Conservation (phyloP, 1,284 basidiomycete genomes). For the Xerocomus minutiporus region DNA sequence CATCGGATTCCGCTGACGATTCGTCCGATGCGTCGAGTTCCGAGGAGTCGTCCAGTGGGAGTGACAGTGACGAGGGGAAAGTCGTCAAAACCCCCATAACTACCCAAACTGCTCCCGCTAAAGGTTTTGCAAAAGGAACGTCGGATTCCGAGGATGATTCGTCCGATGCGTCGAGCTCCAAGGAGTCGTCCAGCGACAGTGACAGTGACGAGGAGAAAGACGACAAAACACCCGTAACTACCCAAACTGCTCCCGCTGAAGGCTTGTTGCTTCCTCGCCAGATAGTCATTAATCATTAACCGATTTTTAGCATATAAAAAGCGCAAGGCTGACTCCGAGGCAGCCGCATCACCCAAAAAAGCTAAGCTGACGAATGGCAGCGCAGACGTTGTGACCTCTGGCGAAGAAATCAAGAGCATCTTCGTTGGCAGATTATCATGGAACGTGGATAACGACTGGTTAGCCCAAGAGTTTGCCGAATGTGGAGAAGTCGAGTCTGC, state of each 20-base stretch:
- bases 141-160: not conserved
- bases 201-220: constrained; percentile 27
- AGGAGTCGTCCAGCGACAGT: constrained; percentile 17
- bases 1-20: not conserved
- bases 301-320: constrained; percentile 45
- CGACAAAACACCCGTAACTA: not conserved
- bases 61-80: constrained; percentile 1
- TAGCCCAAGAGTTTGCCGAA: constrained; percentile 84
- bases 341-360: constrained; percentile 72
- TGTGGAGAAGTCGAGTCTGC: constrained; percentile 88
- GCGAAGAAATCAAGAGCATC: constrained; percentile 67
- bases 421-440: constrained; percentile 95
- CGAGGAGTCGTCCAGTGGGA: constrained; percentile 17
- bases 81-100: not conserved
- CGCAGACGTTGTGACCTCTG: constrained; percentile 41
- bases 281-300: constrained; percentile 26
- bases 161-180: constrained; percentile 6
- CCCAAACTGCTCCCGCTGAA: not conserved
- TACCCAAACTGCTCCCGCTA: no score
- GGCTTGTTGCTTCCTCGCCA: constrained; percentile 16
- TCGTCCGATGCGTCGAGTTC: constrained; percentile 12
- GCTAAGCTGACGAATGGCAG: constrained; percentile 64
- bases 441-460: constrained; percentile 97
- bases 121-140: not conserved
- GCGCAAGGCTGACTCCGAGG: constrained; percentile 79